Conservation (phyloP, 345 rosid genomes). For the Boechera retrofracta region DNA sequence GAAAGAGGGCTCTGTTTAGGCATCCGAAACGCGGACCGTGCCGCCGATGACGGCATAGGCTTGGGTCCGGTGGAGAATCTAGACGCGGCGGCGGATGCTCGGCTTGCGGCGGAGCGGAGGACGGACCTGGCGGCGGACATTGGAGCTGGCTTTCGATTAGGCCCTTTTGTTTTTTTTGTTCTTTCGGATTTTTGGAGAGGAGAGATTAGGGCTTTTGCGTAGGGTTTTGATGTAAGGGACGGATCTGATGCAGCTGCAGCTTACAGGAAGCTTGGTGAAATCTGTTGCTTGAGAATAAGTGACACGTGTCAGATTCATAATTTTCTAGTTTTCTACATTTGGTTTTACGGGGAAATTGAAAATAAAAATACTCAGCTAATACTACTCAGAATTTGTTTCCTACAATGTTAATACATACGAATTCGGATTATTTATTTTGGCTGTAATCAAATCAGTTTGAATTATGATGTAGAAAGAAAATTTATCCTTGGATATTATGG, state of each 20-base stretch:
- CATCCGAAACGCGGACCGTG: slow-evolving; percentile 59
- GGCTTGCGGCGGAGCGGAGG: slow-evolving; percentile 64
- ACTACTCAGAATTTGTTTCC: no score
- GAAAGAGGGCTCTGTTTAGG: slow-evolving; percentile 61
- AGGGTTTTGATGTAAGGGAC: slow-evolving; percentile 26
- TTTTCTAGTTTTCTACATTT: no score
- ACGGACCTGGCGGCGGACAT: slow-evolving; percentile 80
- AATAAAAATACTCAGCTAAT: no score
- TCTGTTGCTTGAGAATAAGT: not conserved
- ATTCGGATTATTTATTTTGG: no score
- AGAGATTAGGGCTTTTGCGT: slow-evolving; percentile 28
- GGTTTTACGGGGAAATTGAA: no score
- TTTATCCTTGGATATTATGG: no score
- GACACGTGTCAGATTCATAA: slow-evolving; percentile 10
- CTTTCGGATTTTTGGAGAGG: not conserved
- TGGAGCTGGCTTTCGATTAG: slow-evolving; percentile 23
- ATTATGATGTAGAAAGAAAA: no score
- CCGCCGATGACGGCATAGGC: slow-evolving; percentile 45
- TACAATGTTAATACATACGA: no score
- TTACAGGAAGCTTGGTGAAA: slow-evolving; percentile 10
- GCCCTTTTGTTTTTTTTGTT: not conserved
- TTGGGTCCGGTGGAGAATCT: slow-evolving; percentile 53
- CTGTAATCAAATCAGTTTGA: no score
- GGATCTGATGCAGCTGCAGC: slow-evolving; percentile 29
- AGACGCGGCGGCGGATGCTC: slow-evolving; percentile 47